These are phyloP conservation scores for Neurospora intermedia DNA, from an alignment of 495 filamentous ascomycete species.

Conservation along the genomic window DNA sequence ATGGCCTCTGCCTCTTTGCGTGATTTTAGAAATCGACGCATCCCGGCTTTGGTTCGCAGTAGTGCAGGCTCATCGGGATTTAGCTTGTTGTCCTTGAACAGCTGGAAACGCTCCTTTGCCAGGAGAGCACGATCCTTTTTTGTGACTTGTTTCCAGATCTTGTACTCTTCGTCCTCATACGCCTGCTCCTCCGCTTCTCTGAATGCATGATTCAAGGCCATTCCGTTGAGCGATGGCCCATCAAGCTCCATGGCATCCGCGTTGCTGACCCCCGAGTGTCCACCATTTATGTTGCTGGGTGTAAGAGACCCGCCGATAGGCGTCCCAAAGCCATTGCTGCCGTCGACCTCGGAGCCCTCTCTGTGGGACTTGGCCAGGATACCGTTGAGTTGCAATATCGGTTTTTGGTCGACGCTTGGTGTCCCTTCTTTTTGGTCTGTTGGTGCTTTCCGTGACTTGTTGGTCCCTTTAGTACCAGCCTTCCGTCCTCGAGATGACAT, in stretches of 20 bases:
- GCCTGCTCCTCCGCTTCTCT: conserved; percentile 42
- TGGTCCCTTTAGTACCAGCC: conserved; percentile 64
- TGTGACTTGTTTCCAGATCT: conserved; percentile 97
- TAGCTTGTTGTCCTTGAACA: conserved; percentile 75
- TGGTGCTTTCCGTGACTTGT: conserved; percentile 69
- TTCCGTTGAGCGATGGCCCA: conserved; percentile 51
- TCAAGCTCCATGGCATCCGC: conserved; percentile 77
- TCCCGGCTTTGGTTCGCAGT: conserved; percentile 55
- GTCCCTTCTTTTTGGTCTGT: conserved; percentile 72
- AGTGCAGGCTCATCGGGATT: conserved; percentile 83
- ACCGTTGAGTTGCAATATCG: conserved; percentile 41
- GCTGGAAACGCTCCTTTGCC: conserved; percentile 65
- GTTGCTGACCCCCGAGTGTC: conserved; percentile 50
- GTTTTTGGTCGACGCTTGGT: conserved; percentile 55
- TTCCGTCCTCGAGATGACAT: conserved; percentile 94
- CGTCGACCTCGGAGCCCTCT: conserved; percentile 45
- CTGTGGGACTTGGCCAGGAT: conserved; percentile 34
- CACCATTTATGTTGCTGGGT: conserved; percentile 61
- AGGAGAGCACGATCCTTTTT: conserved; percentile 90
- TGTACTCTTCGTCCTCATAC: conserved; percentile 77
- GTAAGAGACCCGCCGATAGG: conserved; percentile 69
- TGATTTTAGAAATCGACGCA: conserved; percentile 65
- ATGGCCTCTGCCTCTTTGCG: conserved; percentile 50
- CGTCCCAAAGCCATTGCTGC: conserved; percentile 77
- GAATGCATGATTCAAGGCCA: conserved; percentile 42